These are phyloP conservation scores for Megacollybia marginata DNA, from an alignment of 768 basidiomycete species.

Conservation along the genomic window DNA sequence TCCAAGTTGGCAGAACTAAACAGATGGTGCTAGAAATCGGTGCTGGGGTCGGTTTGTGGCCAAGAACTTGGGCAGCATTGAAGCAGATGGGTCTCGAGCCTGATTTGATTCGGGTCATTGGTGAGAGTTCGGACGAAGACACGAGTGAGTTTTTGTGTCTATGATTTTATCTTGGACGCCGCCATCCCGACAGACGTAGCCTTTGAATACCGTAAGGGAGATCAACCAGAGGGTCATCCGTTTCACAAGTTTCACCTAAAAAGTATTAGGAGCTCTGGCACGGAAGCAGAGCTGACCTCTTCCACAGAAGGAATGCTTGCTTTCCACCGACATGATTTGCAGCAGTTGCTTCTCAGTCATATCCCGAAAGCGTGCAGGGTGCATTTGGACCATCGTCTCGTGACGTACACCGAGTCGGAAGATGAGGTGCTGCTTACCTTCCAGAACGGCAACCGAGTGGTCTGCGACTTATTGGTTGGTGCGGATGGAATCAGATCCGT, in stretches of 20 bases:
- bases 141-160: constrained; percentile 6
- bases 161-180: too few relatives aligned
- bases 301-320: constrained; percentile 15
- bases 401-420: constrained; percentile 20
- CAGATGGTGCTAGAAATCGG: constrained; percentile 23
- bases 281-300: too few relatives aligned
- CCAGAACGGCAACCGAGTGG: constrained; percentile 15
- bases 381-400: constrained; percentile 32
- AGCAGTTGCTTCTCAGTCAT: constrained; percentile 29
- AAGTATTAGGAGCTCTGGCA: constrained; percentile 6
- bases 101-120: constrained; percentile 12
- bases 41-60: constrained; percentile 36
- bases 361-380: constrained; percentile 23
- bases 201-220: constrained; percentile 23
- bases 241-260: constrained; percentile 17
- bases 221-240: constrained; percentile 21
- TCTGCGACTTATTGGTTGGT: constrained; percentile 30
- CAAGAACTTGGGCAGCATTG: constrained; percentile 31
- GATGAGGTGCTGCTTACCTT: constrained; percentile 17
- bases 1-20: too few relatives aligned
- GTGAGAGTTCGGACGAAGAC: constrained; percentile 12
- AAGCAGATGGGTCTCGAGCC: constrained; percentile 28
- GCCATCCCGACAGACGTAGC: constrained; percentile 5
- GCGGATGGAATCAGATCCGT: constrained; percentile 31
- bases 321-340: constrained; percentile 40